Conservation (phyloP, 2,329 filamentous ascomycete species). For the Diaporthe vexans region DNA sequence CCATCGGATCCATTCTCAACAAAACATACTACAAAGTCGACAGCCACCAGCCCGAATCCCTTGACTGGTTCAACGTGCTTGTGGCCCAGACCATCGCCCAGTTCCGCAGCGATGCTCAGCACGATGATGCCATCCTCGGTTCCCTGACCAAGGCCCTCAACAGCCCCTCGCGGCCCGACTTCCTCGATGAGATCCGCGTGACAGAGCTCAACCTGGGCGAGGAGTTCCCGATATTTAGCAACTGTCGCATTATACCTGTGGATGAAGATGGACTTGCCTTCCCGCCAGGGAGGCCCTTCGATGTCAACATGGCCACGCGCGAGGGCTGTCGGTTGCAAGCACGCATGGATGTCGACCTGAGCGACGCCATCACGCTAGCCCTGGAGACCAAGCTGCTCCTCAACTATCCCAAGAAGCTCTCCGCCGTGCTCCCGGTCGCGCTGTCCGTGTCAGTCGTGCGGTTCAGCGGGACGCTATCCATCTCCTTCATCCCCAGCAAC, state of each 20-base stretch:
- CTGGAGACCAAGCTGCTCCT: constrained; percentile 94
- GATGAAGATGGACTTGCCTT: constrained; percentile 80
- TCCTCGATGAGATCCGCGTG: constrained; percentile 92
- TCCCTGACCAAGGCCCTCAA: constrained; percentile 90
- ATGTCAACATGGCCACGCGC: constrained; percentile 65
- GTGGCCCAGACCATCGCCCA: constrained; percentile 97
- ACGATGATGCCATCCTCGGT: constrained; percentile 89
- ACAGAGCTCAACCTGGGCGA: constrained; percentile 95
- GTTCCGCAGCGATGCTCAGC: constrained; percentile 90
- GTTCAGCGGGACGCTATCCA: constrained; percentile 93
- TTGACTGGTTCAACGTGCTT: constrained; percentile 99
- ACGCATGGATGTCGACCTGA: constrained; percentile 95
- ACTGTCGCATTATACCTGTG: constrained; percentile 94
- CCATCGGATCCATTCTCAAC: constrained; percentile 92
- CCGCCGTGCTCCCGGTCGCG: constrained; percentile 91
- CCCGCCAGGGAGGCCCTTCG: constrained; percentile 64
- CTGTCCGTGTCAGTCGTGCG: constrained; percentile 91
- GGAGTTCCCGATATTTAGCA: constrained; percentile 98
- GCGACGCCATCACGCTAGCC: constrained; percentile 94
- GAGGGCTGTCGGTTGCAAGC: constrained; percentile 87
- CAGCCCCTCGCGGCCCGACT: constrained; percentile 87
- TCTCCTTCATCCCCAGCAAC: constrained; percentile 89
- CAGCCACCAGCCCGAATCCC: constrained; percentile 93
- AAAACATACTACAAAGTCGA: constrained; percentile 99
- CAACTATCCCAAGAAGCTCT: constrained; percentile 92